Base-by-base conservation (phyloP, 345 rosid genomes). In the Brassica carinata region DNA sequence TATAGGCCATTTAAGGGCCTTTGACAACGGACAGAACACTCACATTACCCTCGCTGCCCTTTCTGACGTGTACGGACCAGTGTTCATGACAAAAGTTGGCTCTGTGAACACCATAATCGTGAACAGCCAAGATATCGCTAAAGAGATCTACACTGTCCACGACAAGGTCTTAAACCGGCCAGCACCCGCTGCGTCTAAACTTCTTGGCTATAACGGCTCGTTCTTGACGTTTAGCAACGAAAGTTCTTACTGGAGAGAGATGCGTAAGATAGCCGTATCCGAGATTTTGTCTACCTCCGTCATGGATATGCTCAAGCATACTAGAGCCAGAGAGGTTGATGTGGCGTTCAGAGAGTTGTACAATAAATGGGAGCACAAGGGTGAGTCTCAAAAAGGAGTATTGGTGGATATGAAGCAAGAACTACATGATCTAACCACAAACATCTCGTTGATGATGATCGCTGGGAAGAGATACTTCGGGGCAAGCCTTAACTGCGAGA, bases 221-320 rank as follows among this genome's bases (percentile, higher is more conserved):
- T 69, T 75, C 58, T 71, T 86, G 55, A 71, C 63, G 7, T 84
- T 88, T 63, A 29, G 78, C 33, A 43, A 10, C 11, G 51, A 43
- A 10, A 43, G 79, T 8, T 33, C 78, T 2, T 86, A 80, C 72
- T 88, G 91, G 91, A 84, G 88, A 10, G 85, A 86, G 23, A 67
- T 83, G 75, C 77, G 89, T 15, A 88, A 88, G 26, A 77, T 86
- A 5, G 18, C 17, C 6, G 81, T 14, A 5, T 17, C 45, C 0
- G 84, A 85, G 71, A 59, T 85, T 1, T 80, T 88, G 1, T 85
- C 88, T 0, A 72, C 75, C 45, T 66, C 75, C 29, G 78, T 81
- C 14, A 62, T 85, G 4, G 87, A 87, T 57, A 71, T 40, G 2
- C 79, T 71, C n/a, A 75, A 65, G 71, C 43, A 73, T 17, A 40